Evolutionary conservation across 306 rosid genomes (phyloP), one percentile per base, ranked within the genome.

Genomic region (Rosa multiflora): DNA sequence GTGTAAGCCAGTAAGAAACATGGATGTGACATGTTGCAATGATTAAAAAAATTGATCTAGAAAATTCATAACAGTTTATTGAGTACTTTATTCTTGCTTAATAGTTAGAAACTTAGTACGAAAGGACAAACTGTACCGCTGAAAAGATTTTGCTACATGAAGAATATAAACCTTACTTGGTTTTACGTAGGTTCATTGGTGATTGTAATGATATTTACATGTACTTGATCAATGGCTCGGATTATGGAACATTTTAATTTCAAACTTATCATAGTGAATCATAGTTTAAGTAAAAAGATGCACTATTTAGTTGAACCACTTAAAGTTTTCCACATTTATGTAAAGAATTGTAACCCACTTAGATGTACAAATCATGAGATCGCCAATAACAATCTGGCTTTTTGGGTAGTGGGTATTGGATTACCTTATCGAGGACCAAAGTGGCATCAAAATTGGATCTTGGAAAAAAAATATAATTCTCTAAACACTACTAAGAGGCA

Each of bases 331-430:
- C 44, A 32, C 40, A 14, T 12, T 63, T 72, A 53, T 55, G 76
- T 17, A 20, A 62, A 73, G 82, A 72, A 64, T 53, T 75, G 64
- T 20, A 70, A 67, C 76, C 74, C 76, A 61, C 39, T 59, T 59
- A 23, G 67, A 61, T 61, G 67, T 61, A 61, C 67, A 26, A 61
- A 61, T 61, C 18, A 26, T 10, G 18, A 42, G 69, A 52, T 15
- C 70, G 61, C 58, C 77, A 37, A 78, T 35, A 37, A 82, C 29
- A 70, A 73, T 49, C 23, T 40, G 70, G 59, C 84, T 40, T 83
- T 84, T 58, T 42, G 67, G 63, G 32, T 66, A 82, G 83, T 84
- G 88, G 85, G 85, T 53, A 79, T 76, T 77, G 77, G 72, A 74
- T 73, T 51, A 68, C 77, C 18, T 68, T 44, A 53, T 62, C 72